These are phyloP conservation scores for Spiromastix sp. DNA, from an alignment of 2,329 filamentous ascomycete species.

Conservation along the genomic window DNA sequence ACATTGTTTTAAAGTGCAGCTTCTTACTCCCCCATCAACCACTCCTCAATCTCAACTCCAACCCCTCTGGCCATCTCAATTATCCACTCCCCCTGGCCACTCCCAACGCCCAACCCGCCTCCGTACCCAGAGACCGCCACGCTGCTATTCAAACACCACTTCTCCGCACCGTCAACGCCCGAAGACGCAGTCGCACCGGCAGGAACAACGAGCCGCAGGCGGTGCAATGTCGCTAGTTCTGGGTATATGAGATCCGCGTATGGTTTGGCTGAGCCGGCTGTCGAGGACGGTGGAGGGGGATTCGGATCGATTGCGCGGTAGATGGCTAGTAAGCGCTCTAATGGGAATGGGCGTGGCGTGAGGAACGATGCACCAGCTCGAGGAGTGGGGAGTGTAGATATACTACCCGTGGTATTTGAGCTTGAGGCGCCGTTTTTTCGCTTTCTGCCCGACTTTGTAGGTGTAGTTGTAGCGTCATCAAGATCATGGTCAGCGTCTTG, in stretches of 20 bases:
- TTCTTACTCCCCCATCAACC: constrained; percentile 11
- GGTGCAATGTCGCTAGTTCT: constrained; percentile 37
- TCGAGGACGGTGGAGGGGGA: constrained; percentile 16
- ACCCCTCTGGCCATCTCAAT: constrained; percentile 34
- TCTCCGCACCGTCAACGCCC: constrained; percentile 32
- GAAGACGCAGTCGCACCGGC: constrained; percentile 20
- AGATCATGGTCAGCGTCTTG: constrained; percentile 21
- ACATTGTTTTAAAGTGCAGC: background rate
- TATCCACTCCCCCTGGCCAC: constrained; percentile 30
- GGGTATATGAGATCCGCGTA: constrained; percentile 35
- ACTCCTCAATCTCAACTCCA: constrained; percentile 37
- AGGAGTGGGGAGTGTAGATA: constrained; percentile 29
- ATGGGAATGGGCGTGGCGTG: constrained; percentile 32
- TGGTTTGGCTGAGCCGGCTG: constrained; percentile 20
- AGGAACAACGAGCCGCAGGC: constrained; percentile 36
- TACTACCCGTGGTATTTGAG: constrained; percentile 23
- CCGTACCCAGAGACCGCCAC: constrained; percentile 8
- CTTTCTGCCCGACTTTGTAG: constrained; percentile 25
- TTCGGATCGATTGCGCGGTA: constrained; percentile 38
- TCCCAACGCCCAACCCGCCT: constrained; percentile 4
- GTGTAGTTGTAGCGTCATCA: constrained; percentile 18
- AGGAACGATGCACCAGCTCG: constrained; percentile 31
- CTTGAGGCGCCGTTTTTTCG: constrained; percentile 17
- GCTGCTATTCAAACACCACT: constrained; percentile 39
- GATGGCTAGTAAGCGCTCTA: constrained; percentile 38